Evolutionary conservation across 495 filamentous ascomycete species (phyloP).

Genomic region (Haplographium delicatum): DNA sequence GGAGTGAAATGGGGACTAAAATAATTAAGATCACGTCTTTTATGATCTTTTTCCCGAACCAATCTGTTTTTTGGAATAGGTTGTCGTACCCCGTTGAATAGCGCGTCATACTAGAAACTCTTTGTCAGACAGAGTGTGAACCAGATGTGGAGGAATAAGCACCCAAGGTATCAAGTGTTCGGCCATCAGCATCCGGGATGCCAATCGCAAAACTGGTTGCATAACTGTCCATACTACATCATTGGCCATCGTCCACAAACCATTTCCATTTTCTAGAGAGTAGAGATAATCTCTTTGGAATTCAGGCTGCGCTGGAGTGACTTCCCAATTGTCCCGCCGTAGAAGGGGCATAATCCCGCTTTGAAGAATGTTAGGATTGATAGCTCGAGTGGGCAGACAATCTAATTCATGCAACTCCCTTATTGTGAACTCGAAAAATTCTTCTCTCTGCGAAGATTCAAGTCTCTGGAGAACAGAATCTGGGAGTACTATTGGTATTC

Average conservation of each 20-base stretch:
- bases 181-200: constrained; percentile 7
- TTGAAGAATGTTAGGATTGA: constrained; percentile 1
- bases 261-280: constrained; percentile 4
- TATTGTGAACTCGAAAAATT: constrained; percentile 2
- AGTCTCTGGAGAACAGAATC: neutral
- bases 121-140: neutral
- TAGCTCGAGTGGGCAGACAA: constrained; percentile 10
- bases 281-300: constrained; percentile 3
- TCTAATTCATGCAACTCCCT: constrained; percentile 3
- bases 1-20: too few relatives aligned
- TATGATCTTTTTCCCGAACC: neutral
- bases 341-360: constrained; percentile 3
- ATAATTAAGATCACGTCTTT: neutral
- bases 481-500: neutral
- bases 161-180: constrained; percentile 8
- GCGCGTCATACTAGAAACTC: constrained; percentile 9
- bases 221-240: constrained; percentile 9
- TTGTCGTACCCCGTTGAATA: constrained; percentile 1
- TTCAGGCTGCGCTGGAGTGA: neutral
- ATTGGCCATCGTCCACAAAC: constrained; percentile 7
- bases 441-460: neutral
- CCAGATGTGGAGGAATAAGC: neutral
- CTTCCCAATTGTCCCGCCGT: neutral
- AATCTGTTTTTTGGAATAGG: constrained; percentile 1
- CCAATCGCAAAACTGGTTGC: constrained; percentile 1